These are phyloP conservation scores for Populus tremula DNA, from an alignment of 345 rosid genomes.

Conservation along the genomic window DNA sequence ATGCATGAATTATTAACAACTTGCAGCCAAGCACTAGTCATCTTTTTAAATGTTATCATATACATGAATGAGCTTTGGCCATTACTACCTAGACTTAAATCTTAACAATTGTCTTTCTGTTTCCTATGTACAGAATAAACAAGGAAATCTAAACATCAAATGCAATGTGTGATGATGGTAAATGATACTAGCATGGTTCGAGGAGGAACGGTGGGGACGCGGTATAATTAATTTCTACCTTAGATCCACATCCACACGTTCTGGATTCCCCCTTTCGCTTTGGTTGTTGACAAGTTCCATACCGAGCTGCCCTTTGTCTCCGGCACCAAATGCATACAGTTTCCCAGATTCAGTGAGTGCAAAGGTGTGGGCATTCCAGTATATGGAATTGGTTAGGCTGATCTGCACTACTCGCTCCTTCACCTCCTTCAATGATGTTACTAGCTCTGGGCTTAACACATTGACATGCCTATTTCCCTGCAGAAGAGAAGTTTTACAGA, in stretches of 20 bases:
- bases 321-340: conserved; percentile 84
- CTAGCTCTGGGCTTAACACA: conserved; percentile 66
- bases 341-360: conserved; percentile 83
- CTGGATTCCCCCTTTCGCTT: conserved; percentile 75
- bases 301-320: conserved; percentile 95
- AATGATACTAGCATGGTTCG: conserved; percentile 8
- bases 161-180: conserved; percentile 21
- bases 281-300: conserved; percentile 58
- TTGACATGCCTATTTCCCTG: conserved; percentile 67
- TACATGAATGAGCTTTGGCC: conserved; percentile 24
- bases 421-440: conserved; percentile 62
- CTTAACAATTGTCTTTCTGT: conserved; percentile 39
- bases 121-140: conserved; percentile 54
- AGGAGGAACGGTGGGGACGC: not conserved
- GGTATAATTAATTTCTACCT: conserved; percentile 30
- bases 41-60: conserved; percentile 1
- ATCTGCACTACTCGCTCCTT: conserved; percentile 81
- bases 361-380: conserved; percentile 87
- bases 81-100: conserved; percentile 40
- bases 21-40: conserved; percentile 29
- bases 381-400: conserved; percentile 76
- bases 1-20: conserved; percentile 43
- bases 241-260: conserved; percentile 66
- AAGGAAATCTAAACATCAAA: conserved; percentile 38
- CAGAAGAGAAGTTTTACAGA: not conserved